Base-by-base conservation (phyloP, 768 basidiomycete genomes). In the Suillus ampliporus region DNA sequence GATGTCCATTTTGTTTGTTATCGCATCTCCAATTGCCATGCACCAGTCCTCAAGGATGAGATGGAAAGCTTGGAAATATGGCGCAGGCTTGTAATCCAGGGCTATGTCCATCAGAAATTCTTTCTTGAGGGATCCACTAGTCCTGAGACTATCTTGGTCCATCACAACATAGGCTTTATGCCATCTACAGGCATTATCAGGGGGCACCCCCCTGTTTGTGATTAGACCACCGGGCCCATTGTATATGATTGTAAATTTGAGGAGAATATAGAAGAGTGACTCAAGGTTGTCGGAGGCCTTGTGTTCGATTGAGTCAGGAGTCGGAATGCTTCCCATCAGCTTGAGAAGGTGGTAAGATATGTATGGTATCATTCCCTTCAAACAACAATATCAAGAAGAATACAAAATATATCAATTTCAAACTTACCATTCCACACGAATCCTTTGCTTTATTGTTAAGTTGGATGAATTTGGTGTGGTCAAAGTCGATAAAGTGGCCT, bases 1-100 rank as follows among this genome's bases (percentile, higher is more conserved):
- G 51, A 52, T 10, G 5, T 52, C 51, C 3, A 6, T 34, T 13
- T 21, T 0, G 3, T 35, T 34, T 2, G 3, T 3, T 35, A 52
- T 3, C 6, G 31, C n/a, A 1, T 26, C 9, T n/a, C 51, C 10
- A 6, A 52, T 52, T 52, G 23, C 31, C 13, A 34, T 21, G 34
- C 13, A 5, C 51, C 34, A 52, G 31, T 28, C 51, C n/a, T 52
- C 31, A 21, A 52, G 51, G 34, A 52, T 52, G 34, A n/a, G 51
- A 34, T 2, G 3, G 51, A 31, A 52, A 52, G 34, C 51, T 11
- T 2, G 34, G 31, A 52, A 52, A 5, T n/a, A 52, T 1, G n/a
- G 51, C 6, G n/a, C 23, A n/a, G 23, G 51, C 31, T 52, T 5
- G 10, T 13, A 52, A 5, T 1, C 0, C 11, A 2, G 34, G 13